Conservation (phyloP, 108 stramenopile genomes). For the Cyclotella cryptica region DNA sequence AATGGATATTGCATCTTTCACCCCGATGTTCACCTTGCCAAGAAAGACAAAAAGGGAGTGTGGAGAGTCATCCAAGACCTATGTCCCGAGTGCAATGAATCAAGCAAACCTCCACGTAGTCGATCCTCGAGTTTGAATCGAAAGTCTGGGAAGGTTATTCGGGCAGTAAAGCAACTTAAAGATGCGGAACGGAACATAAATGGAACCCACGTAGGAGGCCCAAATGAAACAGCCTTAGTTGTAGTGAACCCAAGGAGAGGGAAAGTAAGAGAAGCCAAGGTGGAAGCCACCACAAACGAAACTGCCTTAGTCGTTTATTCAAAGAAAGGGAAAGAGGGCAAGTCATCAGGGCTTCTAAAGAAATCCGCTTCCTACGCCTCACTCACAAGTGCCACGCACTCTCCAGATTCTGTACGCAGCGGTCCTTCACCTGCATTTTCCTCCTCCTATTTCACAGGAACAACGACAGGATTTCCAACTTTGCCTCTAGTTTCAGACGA, state of each 20-base stretch:
- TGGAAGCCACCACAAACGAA: not conserved
- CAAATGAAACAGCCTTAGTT: not conserved
- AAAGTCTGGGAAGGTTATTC: not conserved
- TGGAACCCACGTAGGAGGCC: not conserved
- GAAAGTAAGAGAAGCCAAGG: not conserved
- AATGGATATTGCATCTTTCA: not conserved
- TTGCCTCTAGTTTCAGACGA: slow-evolving; percentile 3
- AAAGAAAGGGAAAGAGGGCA: not conserved
- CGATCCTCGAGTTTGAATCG: not conserved
- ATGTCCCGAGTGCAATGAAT: not conserved
- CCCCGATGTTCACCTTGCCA: not conserved
- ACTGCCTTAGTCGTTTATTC: not conserved
- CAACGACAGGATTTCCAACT: not conserved
- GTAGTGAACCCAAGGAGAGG: not conserved
- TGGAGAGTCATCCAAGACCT: slow-evolving; percentile 1
- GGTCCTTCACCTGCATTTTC: slow-evolving; percentile 8
- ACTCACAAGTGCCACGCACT: not conserved
- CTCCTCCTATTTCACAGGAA: not conserved
- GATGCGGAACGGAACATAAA: not conserved
- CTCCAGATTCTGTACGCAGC: not conserved
- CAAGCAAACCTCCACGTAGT: not conserved
- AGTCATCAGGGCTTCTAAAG: not conserved
- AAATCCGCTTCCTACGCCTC: not conserved
- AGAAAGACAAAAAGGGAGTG: not conserved
- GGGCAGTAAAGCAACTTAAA: not conserved